Evolutionary conservation across 2,329 filamentous ascomycete genomes (phyloP), one percentile per base, ranked within the genome.

Genomic region (Mollisia scopiformis): DNA sequence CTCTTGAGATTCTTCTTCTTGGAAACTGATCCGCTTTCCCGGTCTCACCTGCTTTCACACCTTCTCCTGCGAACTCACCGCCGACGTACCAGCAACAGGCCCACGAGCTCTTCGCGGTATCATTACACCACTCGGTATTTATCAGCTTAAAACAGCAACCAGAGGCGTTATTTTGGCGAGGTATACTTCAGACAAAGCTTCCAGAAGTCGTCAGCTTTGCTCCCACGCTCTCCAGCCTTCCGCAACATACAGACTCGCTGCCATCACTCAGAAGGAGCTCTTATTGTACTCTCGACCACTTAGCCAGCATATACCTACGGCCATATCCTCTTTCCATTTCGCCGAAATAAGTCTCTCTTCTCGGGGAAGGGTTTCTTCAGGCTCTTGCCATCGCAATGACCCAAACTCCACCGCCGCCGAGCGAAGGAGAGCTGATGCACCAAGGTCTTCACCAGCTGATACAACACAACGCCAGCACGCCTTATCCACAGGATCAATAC

Each of bases 401-500:
- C 41, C 58, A 59, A 33, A 69, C 68, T 57, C 65, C 71, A 27
- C 81, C 82, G 60, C 77, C 78, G 57, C 77, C 77, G 21, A 72
- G 72, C 56, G 70, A 71, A 58, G 72, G 72, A 59, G 76, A 78
- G 47, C 64, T 72, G 28, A 73, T 79, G 27, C 75, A 78, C n/a
- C 73, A 75, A 59, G 75, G 76, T 39, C 75, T 80, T 60, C 75
- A 78, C 51, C 76, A 81, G 23, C 65, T 82, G 28, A 71, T 79
- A 53, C 76, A 79, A 59, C 78, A 82, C 64, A 82, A 81, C 69
- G 69, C 74, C 41, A 69, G 66, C 39, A 70, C 65, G 27, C 61
- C 68, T 21, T 73, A 66, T 54, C 69, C 66, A 47, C 63, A 69
- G 46, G 64, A 67, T 21, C 66, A 69, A 23, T 71, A 68, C 52